Conservation (phyloP, 2,329 filamentous ascomycete species). For the Ceratocystis variospora region DNA sequence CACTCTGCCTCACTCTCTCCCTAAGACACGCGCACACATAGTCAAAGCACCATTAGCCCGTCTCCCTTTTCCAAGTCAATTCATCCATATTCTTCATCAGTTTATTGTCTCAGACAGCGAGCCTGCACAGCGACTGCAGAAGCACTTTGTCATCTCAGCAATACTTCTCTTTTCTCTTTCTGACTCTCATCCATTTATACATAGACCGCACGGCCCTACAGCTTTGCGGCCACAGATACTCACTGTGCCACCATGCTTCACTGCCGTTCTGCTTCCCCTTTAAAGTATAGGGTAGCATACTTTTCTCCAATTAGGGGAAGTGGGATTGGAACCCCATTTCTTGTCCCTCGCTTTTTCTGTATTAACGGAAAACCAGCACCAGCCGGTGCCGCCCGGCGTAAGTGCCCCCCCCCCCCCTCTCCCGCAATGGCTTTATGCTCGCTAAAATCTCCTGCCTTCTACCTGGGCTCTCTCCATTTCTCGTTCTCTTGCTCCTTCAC, state of each 20-base stretch:
- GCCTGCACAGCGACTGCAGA: neutral
- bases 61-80: neutral
- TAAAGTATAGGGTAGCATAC: neutral
- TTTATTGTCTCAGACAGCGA: conserved; percentile 5
- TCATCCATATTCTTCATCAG: neutral
- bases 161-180: conserved; percentile 3
- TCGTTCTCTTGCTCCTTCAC: neutral
- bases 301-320: conserved; percentile 2
- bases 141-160: neutral
- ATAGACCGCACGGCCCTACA: too few relatives aligned
- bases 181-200: neutral
- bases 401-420: too few relatives aligned
- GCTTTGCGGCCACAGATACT: neutral
- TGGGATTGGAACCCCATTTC: neutral
- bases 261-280: neutral
- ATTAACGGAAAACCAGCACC: neutral
- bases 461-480: neutral
- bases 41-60: too few relatives aligned
- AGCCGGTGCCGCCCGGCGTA: too few relatives aligned
- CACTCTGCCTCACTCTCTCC: neutral
- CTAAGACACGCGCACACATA: neutral
- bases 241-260: neutral
- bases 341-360: neutral
- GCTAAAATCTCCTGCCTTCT: neutral
- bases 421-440: neutral